Evolutionary conservation across 192 early-diverging fungal species (phyloP).

Genomic region (Cladochytrium replicatum): DNA sequence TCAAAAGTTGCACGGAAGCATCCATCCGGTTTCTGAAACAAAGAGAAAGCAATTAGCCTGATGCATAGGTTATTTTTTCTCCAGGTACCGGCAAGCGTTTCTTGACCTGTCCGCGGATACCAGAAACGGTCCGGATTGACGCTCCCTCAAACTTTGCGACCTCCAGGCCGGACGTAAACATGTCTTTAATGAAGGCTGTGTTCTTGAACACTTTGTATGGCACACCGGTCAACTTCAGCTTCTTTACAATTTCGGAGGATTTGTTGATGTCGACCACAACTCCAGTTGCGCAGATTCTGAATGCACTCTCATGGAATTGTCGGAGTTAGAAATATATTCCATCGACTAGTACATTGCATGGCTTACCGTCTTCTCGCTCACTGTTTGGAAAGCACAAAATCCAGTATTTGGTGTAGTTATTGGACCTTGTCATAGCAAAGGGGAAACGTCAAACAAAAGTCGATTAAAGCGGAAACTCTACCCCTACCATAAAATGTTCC

Average conservation of each 20-base stretch:
- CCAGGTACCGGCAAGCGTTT: slow-evolving; percentile 61
- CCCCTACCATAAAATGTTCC: slow-evolving; percentile 76
- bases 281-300: slow-evolving; percentile 95
- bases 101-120: slow-evolving; percentile 97
- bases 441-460: not conserved
- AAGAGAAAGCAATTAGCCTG: not conserved
- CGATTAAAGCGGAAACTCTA: not conserved
- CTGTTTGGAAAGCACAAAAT: slow-evolving; percentile 84
- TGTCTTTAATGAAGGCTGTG: slow-evolving; percentile 95
- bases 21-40: slow-evolving; percentile 66
- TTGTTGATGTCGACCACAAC: slow-evolving; percentile 92
- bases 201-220: slow-evolving; percentile 95
- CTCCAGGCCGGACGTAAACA: slow-evolving; percentile 93
- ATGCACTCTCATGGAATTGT: slow-evolving; percentile 38
- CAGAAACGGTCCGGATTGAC: slow-evolving; percentile 86
- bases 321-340: no score
- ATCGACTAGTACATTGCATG: not conserved
- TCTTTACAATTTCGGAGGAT: slow-evolving; percentile 93
- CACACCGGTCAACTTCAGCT: slow-evolving; percentile 92
- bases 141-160: slow-evolving; percentile 99
- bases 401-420: slow-evolving; percentile 88
- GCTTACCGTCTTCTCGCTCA: slow-evolving; percentile 49
- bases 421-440: no score
- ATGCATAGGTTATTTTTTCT: no score
- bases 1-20: slow-evolving; percentile 96